phyloP scores from a whole-genome alignment of 2,329 filamentous ascomycete genomes.

The Aspergillus nomiae region DNA sequence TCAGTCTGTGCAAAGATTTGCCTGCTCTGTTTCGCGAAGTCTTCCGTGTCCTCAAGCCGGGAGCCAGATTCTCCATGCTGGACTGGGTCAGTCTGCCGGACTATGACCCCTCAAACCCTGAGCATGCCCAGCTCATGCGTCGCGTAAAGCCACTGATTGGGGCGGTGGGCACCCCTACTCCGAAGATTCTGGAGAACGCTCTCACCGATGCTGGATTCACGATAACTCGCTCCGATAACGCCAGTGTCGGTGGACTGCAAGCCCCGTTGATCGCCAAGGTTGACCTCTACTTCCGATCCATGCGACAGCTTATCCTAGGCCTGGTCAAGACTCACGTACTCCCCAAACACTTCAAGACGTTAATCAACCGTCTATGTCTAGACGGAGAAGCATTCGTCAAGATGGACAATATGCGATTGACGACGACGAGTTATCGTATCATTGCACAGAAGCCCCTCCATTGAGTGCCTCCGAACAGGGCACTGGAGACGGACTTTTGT shows the following conservation, averaged over 20 bases:
- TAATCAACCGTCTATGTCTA: constrained; percentile 56
- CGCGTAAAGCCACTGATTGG: constrained; percentile 59
- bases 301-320: constrained; percentile 53
- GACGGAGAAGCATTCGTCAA: constrained; percentile 59
- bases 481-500: not conserved
- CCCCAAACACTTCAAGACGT: constrained; percentile 55
- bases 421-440: constrained; percentile 56
- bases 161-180: constrained; percentile 57
- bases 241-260: constrained; percentile 55
- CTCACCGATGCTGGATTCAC: constrained; percentile 52
- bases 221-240: constrained; percentile 53
- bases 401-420: constrained; percentile 57
- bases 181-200: constrained; percentile 49
- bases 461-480: constrained; percentile 10
- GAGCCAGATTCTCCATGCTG: constrained; percentile 53
- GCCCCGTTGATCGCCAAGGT: constrained; percentile 57
- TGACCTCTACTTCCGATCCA: constrained; percentile 56
- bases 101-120: constrained; percentile 50
- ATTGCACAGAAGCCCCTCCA: constrained; percentile 51
- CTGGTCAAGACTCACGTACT: constrained; percentile 52
- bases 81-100: constrained; percentile 57
- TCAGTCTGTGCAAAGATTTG: constrained; percentile 56
- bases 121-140: constrained; percentile 55
- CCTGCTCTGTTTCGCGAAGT: constrained; percentile 52
- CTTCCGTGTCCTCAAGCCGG: constrained; percentile 53